Base-by-base conservation (phyloP, 1,284 basidiomycete genomes). In the Irpex rosettiformis region DNA sequence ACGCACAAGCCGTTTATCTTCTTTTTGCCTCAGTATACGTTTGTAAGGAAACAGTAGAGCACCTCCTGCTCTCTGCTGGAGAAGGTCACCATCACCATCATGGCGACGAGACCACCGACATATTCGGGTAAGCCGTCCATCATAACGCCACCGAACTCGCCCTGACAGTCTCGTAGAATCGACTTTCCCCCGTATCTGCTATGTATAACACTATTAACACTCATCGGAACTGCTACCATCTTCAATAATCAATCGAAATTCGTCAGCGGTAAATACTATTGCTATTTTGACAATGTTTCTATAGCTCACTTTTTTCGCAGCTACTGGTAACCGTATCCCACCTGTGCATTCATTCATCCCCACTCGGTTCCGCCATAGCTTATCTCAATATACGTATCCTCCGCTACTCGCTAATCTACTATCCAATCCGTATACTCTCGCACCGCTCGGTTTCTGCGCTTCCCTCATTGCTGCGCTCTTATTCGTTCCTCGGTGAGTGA, bases 11-110 rank as follows among this genome's bases (percentile, higher is more conserved):
- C 13, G 86, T 96, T 21, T 97, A 95, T 73, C 79, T 98, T 57
- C 84, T 96, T 70, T 97, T 98, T 69, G 84, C 93, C 0, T 88
- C 92, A 0, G 87, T 96, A 5, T 98, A 97, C 72, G 89, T 96
- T 24, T 94, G 91, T 68, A 98, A 97, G 69, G 95, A 98, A 77
- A 90, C 92, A 0, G 77, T 97, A 2, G 93, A 95, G 72, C 91
- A 93, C 69, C 70, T 93, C 33, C 68, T 94, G 5, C 78, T 94
- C 58, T 84, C 76, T 61, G 79, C 72, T 56, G 86, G 79, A 58
- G 84, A 85, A 51, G 84, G 84, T 0, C 86, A 89, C 63, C 84
- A 87, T 65, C 85, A 85, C 64, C 84, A 86, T 67, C 75, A 77
- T 61, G 77, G 77, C 0, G 79, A 79, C 58, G 79, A 83, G 58